Evolutionary conservation across 139 green algal species (phyloP), one percentile per base, ranked within the genome.

Genomic region (Closterium sp.): DNA sequence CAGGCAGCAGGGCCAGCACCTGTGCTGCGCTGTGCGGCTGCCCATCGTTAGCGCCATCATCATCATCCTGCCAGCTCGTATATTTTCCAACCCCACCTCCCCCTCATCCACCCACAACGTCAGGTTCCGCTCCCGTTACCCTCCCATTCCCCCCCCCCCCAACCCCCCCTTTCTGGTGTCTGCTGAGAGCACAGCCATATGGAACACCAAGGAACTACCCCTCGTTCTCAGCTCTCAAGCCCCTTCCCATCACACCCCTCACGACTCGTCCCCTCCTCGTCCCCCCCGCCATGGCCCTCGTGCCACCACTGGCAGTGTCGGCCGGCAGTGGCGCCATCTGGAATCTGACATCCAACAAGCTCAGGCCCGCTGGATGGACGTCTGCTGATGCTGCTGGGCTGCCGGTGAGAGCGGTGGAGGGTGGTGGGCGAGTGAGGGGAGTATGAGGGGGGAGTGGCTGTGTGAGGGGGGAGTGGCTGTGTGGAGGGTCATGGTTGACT

Each of bases 371-470:
- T 8, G 91, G 91, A 9, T 90, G 89, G 87, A 95, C 93, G 66
- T 88, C 34, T 2, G 91, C 91, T 28, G 93, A 95, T 33, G 93
- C 93, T 19, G 93, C 91, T 0, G 93, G 93, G 0, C 85, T 95
- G 64, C 69, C 91, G 81, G 84, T 88, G 84, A 36, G 84, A 30
- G n/a, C 31, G 81, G 21, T 86, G 81, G n/a, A 34, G n/a, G 31
- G 4, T 69, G 10, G 43, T 4, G 36, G 6, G 36, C 6, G 36
- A 12, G 36, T 55, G 36, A 12, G 36, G 36, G 4, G 36, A 55
- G 36, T 55, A 6, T 55, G 36, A 4, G 36, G 4, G 6, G 6
- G 36, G 43, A 69, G 43, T 69, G 38, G 38, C 0, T 66, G 43
- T 69, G 43, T 69, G 43, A 25, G 43, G 21, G 43, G 43, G 43